Base-by-base conservation (phyloP, 768 basidiomycete species). In the Psilocybe cubensis region DNA sequence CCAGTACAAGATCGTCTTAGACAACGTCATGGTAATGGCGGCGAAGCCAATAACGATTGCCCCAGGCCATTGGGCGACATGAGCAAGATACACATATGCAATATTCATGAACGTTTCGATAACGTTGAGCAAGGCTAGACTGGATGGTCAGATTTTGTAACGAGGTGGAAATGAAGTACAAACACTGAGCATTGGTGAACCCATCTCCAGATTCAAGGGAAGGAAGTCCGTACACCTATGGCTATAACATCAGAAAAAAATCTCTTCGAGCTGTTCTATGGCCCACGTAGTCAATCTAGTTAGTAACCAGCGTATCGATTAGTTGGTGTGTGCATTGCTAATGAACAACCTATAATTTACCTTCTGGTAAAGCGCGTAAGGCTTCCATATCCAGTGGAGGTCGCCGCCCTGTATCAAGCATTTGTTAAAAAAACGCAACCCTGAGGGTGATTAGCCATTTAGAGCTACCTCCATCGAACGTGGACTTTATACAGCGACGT, bases 311-410 rank as follows among this genome's bases (percentile, higher is more conserved):
- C 25, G 27, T 60, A 18, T 24, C n/a, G n/a, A 8, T 24, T 24
- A 79, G 76, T 42, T 73, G 66, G 58, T 79, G 75, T 53, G 33
- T 47, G 7, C 12, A 23, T 8, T 28, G 66, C 24, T 31, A 12
- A 9, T 18, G 17, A 31, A 48, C 5, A 25, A n/a, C 17, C n/a
- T 17, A 88, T 63, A 6, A 57, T 73, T 42, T 51, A 92, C 75
- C n/a, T 87, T 76, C 66, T 92, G 87, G 72, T 93, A 94, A 27
- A 90, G 57, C 23, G 78, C 81, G 66, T 96, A 96, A 2, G 92
- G 92, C 57, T 81, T 76, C 94, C 94, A 96, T 42, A 96, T 82
- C 94, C 93, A 96, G 64, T 94, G 90, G 44, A 95, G 77, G 71
- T 95, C 92, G 2, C 94, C 94, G 0, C 91, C 93, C 78, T 82